Evolutionary conservation across 2,329 filamentous ascomycete species (phyloP), one percentile per base, ranked within the genome.

Genomic region (Colletotrichum tabaci): DNA sequence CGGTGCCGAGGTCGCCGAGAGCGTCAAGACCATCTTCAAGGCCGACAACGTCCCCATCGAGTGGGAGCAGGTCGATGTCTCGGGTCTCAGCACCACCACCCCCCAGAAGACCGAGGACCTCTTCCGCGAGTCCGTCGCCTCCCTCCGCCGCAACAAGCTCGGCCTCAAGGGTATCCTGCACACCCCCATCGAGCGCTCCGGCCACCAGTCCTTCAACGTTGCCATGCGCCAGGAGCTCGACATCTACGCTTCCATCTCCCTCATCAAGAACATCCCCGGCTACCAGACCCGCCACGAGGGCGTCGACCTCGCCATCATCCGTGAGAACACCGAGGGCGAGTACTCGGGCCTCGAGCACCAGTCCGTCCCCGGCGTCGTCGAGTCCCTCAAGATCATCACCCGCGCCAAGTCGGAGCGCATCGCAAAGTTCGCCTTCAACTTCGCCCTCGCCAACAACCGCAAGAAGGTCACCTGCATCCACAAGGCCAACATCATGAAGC

Each of bases 401-500:
- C 94, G 95, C 79, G 95, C 95, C 85, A 98, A 99, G 90, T 98
- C 95, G 67, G 96, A 99, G 91, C 94, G 96, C 82, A 99, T 99
- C 80, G 94, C 96, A 87, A 98, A 98, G 87, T 99, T 99, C 82
- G 96, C 96, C 76, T 98, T 98, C 84, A 93, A 93, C 82, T 99
- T 99, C 81, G 96, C 96, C 71, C 92, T 98, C 71, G 96, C 96
- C 85, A 99, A 99, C 90, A 96, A 97, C 90, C 92, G 96, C 83
- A 96, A 97, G 90, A 98, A 98, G 93, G 94, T 99, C 70, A 98
- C 96, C 77, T 98, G 96, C 88, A 98, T 99, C 82, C 96, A 99
- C 93, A 99, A 99, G 91, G 96, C 96, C 86, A 99, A 99, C 90
- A 99, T 99, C 88, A 99, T 99, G 96, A 99, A 99, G 91, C 90